Evolutionary conservation across 2,329 filamentous ascomycete species (phyloP), one percentile per base, ranked within the genome.

Genomic region (Cladosporium colombiae): DNA sequence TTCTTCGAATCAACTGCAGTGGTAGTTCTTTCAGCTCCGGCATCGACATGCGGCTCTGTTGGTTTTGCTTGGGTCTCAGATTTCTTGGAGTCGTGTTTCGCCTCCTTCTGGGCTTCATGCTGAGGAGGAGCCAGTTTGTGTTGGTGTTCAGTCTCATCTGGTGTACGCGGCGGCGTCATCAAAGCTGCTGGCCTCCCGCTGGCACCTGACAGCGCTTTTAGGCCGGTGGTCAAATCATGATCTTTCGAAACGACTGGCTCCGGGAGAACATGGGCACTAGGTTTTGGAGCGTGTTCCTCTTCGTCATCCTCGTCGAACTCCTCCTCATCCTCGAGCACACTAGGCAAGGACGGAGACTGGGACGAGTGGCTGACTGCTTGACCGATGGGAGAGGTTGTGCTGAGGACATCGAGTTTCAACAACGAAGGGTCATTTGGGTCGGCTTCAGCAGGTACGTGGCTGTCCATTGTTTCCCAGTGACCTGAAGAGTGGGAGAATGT

Each of bases 141-240:
- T 10, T 65, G 63, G 44, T 60, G 63, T 10, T 63, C 67, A n/a
- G 69, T 67, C 64, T 74, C 71, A 25, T 71, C 69, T 2, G 75
- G 75, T 27, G 75, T 78, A 70, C 75, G 68, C 0, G 76, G 75
- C 27, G 75, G 75, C 16, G 76, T 77, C 1, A 75, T 72, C 2
- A 72, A 74, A 31, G 68, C 70, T 13, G 68, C 69, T 8, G 70
- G 72, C 49, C 69, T 60, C 16, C 66, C 66, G 8, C 35, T 44
- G 18, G 35, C 27, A 8, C 35, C 25, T 13, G 61, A 25, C 7
- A 63, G 50, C 14, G 25, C 10, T n/a, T 25, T 31, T 14, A 59
- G 27, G 49, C 60, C 60, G 16, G 60, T 18, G 31, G 57, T 33
- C 18, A 59, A 31, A 10, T 23, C 31, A 11, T 50, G 40, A 11